Evolutionary conservation across 805 yeast genomes (phyloP).

Genomic region (Wickerhamomyces ciferrii): DNA sequence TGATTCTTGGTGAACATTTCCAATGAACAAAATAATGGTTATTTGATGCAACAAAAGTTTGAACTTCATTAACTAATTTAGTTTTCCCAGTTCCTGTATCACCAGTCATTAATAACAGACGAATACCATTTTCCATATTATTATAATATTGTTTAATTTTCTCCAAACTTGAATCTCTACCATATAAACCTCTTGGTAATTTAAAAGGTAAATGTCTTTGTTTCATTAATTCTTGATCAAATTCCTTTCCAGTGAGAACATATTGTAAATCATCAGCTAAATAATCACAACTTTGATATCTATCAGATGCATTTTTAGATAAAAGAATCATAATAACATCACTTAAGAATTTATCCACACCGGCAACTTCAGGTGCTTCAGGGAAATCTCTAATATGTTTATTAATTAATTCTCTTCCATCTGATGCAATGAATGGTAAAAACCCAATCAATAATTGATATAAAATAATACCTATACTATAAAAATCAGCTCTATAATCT

Average conservation of each 20-base stretch:
- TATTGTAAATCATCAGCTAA: constrained; percentile 31
- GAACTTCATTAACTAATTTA: constrained; percentile 33
- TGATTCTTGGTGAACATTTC: constrained; percentile 24
- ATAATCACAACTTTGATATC: constrained; percentile 31
- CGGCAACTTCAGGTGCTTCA: constrained; percentile 27
- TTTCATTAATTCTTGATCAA: neutral
- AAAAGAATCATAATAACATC: constrained; percentile 36
- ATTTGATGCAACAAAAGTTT: constrained; percentile 26
- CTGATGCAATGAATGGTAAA: constrained; percentile 37
- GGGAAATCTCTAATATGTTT: constrained; percentile 38
- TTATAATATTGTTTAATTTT: constrained; percentile 19
- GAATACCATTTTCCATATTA: constrained; percentile 15
- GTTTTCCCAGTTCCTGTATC: constrained; percentile 42
- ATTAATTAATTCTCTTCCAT: constrained; percentile 31
- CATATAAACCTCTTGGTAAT: constrained; percentile 23
- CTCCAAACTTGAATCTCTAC: constrained; percentile 21
- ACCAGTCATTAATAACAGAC: constrained; percentile 32
- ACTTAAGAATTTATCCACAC: constrained; percentile 25
- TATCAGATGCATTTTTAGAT: constrained; percentile 32
- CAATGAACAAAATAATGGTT: constrained; percentile 23
- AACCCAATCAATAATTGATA: constrained; percentile 42
- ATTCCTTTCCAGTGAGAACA: constrained; percentile 1
- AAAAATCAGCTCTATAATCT: constrained; percentile 43
- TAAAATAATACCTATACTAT: constrained; percentile 43
- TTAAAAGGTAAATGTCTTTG: constrained; percentile 9